Conservation (phyloP, 495 filamentous ascomycete genomes). For the Hypoxylon subgilvum region DNA sequence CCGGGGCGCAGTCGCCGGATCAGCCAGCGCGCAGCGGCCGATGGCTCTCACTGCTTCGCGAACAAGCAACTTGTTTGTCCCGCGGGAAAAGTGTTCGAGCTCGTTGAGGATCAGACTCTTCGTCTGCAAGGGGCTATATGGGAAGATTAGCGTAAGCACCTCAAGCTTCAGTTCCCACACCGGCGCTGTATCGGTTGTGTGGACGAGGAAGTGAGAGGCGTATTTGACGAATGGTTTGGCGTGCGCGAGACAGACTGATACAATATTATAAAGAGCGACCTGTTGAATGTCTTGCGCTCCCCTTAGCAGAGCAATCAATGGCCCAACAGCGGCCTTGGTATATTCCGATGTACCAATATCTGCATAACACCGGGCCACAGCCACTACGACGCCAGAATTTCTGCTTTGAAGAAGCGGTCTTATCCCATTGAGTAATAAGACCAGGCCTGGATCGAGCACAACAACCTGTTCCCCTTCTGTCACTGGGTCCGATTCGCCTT, state of each 20-base stretch:
- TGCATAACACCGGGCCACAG: slow-evolving; percentile 82
- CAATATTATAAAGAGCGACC: slow-evolving; percentile 90
- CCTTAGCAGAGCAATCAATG: slow-evolving; percentile 82
- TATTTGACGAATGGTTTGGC: slow-evolving; percentile 83
- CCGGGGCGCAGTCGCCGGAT: slow-evolving; percentile 68
- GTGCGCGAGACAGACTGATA: slow-evolving; percentile 76
- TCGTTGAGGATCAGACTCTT: slow-evolving; percentile 89
- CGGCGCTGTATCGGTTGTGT: slow-evolving; percentile 77
- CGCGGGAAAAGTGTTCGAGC: slow-evolving; percentile 86
- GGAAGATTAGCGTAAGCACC: slow-evolving; percentile 85
- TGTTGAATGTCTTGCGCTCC: slow-evolving; percentile 85
- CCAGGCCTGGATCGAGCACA: slow-evolving; percentile 80
- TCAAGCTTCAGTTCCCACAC: slow-evolving; percentile 93
- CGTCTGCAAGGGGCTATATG: slow-evolving; percentile 72
- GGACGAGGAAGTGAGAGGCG: slow-evolving; percentile 84
- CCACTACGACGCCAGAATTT: slow-evolving; percentile 89
- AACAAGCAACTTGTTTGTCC: slow-evolving; percentile 76
- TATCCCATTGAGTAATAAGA: slow-evolving; percentile 78
- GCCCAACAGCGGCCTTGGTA: slow-evolving; percentile 73
- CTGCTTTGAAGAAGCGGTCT: slow-evolving; percentile 86
- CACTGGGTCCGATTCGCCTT: slow-evolving; percentile 50
- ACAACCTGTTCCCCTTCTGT: slow-evolving; percentile 62
- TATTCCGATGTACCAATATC: slow-evolving; percentile 80
- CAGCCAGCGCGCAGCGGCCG: slow-evolving; percentile 85
- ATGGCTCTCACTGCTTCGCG: slow-evolving; percentile 89